Conservation (phyloP, 1,284 basidiomycete genomes). For the Microbotryomycetes sp. region DNA sequence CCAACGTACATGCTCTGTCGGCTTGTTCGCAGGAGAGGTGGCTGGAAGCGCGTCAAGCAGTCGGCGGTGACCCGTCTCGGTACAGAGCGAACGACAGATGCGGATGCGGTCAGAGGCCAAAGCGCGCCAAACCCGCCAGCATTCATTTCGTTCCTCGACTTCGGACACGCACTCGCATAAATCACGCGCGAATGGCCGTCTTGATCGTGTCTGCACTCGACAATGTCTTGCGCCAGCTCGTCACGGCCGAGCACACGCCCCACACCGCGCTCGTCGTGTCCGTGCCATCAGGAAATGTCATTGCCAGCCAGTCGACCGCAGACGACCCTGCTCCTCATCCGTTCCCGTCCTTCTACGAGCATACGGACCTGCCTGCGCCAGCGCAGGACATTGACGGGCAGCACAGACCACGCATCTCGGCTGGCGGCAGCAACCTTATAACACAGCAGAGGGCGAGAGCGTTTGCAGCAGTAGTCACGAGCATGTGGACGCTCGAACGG, state of each 20-base stretch:
- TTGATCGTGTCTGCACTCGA: neutral
- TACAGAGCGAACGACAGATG: too few relatives aligned
- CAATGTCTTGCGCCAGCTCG: conserved; percentile 3
- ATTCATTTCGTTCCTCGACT: too few relatives aligned
- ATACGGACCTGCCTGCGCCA: too few relatives aligned
- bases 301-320: conserved; percentile 5
- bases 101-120: too few relatives aligned
- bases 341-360: too few relatives aligned
- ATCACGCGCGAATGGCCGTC: neutral
- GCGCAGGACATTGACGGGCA: neutral
- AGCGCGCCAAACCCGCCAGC: too few relatives aligned
- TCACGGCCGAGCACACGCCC: neutral
- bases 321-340: neutral
- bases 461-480: neutral
- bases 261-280: conserved; percentile 24
- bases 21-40: too few relatives aligned
- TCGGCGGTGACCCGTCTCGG: too few relatives aligned
- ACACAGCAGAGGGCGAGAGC: neutral
- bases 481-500: neutral
- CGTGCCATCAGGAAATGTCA: conserved; percentile 6
- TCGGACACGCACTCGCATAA: too few relatives aligned
- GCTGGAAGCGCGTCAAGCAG: too few relatives aligned
- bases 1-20: too few relatives aligned
- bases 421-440: too few relatives aligned
- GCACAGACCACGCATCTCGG: neutral